These are phyloP conservation scores for Eucommia ulmoides DNA, from an alignment of 257 asterid species.

Conservation along the genomic window DNA sequence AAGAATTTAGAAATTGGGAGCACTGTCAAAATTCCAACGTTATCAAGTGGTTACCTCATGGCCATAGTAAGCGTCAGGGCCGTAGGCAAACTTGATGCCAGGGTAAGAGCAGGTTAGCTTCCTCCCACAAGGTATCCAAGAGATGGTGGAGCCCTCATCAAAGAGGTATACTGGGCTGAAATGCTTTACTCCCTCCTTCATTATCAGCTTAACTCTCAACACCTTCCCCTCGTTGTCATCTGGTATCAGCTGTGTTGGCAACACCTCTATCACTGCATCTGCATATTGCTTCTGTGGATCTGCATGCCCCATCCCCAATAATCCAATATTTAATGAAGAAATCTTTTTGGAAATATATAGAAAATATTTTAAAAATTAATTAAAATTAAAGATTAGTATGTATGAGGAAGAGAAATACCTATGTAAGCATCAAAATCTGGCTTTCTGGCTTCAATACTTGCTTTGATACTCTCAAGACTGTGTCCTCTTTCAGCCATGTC, in stretches of 20 bases:
- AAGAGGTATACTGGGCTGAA: slow-evolving; percentile 86
- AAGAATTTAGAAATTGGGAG: too few species aligned
- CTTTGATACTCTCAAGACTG: slow-evolving; percentile 95
- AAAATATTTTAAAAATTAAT: too few species aligned
- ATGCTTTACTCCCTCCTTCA: slow-evolving; percentile 79
- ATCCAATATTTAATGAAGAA: too few species aligned
- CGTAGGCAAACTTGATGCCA: slow-evolving; percentile 84
- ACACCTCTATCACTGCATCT: slow-evolving; percentile 81
- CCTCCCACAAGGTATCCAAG: slow-evolving; percentile 99
- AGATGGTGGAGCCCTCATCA: slow-evolving; percentile 90
- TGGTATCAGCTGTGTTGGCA: slow-evolving; percentile 88
- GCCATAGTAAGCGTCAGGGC: slow-evolving; percentile 78
- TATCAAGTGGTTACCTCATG: slow-evolving; percentile 73
- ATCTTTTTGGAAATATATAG: too few species aligned
- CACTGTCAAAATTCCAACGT: too few species aligned
- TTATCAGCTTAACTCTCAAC: slow-evolving; percentile 77
- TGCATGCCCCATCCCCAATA: slow-evolving; percentile 22
- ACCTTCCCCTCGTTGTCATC: slow-evolving; percentile 90
- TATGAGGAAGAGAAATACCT: too few species aligned
- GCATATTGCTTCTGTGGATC: slow-evolving; percentile 96
- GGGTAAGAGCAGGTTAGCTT: slow-evolving; percentile 96
- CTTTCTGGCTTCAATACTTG: slow-evolving; percentile 89
- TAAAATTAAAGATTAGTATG: too few species aligned
- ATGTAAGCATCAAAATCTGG: slow-evolving; percentile 97
- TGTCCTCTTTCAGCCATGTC: slow-evolving; percentile 99